Evolutionary conservation across 2,329 filamentous ascomycete genomes (phyloP).

Genomic region (Microascus cirrosus): DNA sequence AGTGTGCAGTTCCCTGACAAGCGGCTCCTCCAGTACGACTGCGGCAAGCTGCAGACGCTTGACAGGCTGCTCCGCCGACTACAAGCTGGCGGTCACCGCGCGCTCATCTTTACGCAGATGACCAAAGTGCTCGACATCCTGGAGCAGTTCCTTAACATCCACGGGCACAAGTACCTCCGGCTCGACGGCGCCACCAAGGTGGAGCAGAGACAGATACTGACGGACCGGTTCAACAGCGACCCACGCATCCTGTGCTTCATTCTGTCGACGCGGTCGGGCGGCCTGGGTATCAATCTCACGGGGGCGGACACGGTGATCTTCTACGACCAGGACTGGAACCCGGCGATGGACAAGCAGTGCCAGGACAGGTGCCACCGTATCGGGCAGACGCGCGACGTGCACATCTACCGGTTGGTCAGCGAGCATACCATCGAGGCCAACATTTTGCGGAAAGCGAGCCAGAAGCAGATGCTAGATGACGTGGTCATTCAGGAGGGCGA

Average conservation of each 20-base stretch:
- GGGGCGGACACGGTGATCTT: slow-evolving; percentile 97
- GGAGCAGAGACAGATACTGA: slow-evolving; percentile 88
- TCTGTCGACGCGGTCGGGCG: slow-evolving; percentile 85
- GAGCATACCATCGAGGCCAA: slow-evolving; percentile 97
- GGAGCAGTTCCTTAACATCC: slow-evolving; percentile 95
- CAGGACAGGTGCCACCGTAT: slow-evolving; percentile 97
- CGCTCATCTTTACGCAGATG: slow-evolving; percentile 98
- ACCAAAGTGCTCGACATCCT: slow-evolving; percentile 96
- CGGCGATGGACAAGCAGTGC: slow-evolving; percentile 98
- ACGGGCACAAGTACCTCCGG: slow-evolving; percentile 91
- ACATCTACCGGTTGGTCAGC: slow-evolving; percentile 90
- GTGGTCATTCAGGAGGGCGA: slow-evolving; percentile 97
- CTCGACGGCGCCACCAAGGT: slow-evolving; percentile 95
- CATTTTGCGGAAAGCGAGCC: slow-evolving; percentile 89
- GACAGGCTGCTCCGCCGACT: slow-evolving; percentile 77
- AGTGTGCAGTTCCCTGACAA: slow-evolving; percentile 97
- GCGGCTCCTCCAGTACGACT: slow-evolving; percentile 92
- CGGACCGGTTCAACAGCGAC: slow-evolving; percentile 94
- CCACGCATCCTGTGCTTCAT: slow-evolving; percentile 90
- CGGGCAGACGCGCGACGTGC: slow-evolving; percentile 91
- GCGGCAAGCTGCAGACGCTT: slow-evolving; percentile 86
- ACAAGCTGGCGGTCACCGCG: slow-evolving; percentile 82
- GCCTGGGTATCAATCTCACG: slow-evolving; percentile 90
- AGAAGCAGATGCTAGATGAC: slow-evolving; percentile 96
- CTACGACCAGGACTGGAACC: slow-evolving; percentile 98